Evolutionary conservation across 805 yeast genomes (phyloP).

Genomic region (Lachancea meyersii): DNA sequence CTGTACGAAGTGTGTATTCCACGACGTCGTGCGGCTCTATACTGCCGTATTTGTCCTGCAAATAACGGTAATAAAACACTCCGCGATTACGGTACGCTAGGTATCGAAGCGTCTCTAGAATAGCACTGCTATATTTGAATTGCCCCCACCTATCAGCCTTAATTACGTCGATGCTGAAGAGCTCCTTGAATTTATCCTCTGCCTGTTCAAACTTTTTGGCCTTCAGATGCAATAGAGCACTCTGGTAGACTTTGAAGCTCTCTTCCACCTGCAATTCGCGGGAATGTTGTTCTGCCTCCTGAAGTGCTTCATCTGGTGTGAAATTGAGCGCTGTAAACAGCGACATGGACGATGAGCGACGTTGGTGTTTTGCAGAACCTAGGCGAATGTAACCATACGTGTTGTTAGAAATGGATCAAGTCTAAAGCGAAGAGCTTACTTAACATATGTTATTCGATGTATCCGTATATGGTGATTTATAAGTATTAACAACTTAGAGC

Average conservation of each 20-base stretch:
- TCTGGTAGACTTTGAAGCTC: constrained; percentile 68
- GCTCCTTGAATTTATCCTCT: constrained; percentile 46
- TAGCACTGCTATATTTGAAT: constrained; percentile 45
- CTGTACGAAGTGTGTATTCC: constrained; percentile 38
- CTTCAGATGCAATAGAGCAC: constrained; percentile 61
- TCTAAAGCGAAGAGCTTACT: no score
- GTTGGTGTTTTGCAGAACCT: no score
- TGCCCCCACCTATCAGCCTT: constrained; percentile 38
- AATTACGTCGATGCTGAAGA: constrained; percentile 67
- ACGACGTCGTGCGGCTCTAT: constrained; percentile 34
- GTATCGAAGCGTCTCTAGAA: constrained; percentile 66
- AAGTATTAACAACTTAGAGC: no score
- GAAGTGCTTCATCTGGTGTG: constrained; percentile 58
- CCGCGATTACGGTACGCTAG: constrained; percentile 80
- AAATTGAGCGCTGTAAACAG: constrained; percentile 75
- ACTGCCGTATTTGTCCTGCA: constrained; percentile 20
- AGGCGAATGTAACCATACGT: no score
- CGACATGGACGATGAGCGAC: constrained; percentile 39
- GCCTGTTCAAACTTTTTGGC: constrained; percentile 44
- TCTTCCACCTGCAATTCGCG: constrained; percentile 86
- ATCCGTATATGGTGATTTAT: no score
- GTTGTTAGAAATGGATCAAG: no score
- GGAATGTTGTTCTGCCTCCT: constrained; percentile 83
- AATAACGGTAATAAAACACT: constrained; percentile 47
- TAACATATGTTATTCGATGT: no score